These are phyloP conservation scores for Boehmeria nivea DNA, from an alignment of 306 rosid genomes.

Conservation along the genomic window DNA sequence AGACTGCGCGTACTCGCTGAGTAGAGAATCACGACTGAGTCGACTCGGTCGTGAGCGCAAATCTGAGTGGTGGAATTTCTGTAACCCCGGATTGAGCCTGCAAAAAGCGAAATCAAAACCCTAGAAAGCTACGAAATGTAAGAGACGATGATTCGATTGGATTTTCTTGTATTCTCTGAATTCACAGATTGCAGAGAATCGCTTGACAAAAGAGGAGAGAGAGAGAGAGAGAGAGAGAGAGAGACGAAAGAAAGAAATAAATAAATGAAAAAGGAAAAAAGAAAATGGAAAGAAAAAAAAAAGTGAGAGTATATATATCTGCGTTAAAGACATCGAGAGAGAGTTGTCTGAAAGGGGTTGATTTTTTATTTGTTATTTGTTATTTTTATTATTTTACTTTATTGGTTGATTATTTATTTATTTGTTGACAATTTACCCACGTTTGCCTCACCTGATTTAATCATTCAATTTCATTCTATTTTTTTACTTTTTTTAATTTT, in stretches of 20 bases:
- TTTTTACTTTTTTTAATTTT: too few relatives aligned
- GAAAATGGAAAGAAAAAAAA: too few relatives aligned
- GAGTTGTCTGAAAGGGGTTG: conserved; percentile 9
- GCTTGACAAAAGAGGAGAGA: conserved; percentile 24
- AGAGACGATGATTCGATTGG: conserved; percentile 35
- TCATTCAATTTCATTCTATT: too few relatives aligned
- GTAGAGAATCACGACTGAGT: conserved; percentile 47
- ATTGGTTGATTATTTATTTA: background rate
- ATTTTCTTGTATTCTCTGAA: conserved; percentile 38
- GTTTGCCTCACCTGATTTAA: too few relatives aligned
- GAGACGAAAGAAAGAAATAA: too few relatives aligned
- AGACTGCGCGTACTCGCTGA: conserved; percentile 30
- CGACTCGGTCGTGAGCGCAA: conserved; percentile 28
- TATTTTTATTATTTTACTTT: background rate
- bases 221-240: conserved; percentile 9
- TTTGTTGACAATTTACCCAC: too few relatives aligned
- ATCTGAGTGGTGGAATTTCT: conserved; percentile 43
- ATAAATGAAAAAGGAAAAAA: too few relatives aligned
- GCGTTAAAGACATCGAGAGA: conserved; percentile 18
- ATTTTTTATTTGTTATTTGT: background rate
- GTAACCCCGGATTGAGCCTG: conserved; percentile 16
- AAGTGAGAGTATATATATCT: conserved; percentile 1
- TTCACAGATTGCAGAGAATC: conserved; percentile 54
- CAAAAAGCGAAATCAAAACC: conserved; percentile 19
- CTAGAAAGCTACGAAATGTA: conserved; percentile 33